Evolutionary conservation across 164 flowering plant species (phyloP), one percentile per base, ranked within the genome.

Genomic region (Hamamelis virginiana): DNA sequence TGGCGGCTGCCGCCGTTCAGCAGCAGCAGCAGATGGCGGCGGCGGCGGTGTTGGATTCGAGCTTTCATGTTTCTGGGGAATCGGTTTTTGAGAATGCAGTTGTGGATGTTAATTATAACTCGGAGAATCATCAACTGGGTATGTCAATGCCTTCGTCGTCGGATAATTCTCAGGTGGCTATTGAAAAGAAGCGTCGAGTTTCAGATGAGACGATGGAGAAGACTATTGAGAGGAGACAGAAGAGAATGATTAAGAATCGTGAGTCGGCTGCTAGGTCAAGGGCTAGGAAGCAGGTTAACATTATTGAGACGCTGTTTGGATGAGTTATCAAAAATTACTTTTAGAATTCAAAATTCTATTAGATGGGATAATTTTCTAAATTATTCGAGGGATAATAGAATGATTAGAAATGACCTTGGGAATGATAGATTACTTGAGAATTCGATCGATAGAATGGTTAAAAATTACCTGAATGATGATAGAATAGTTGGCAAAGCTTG

Each of bases 191-290:
- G 71, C 69, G 75, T 12, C 48, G 53, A 43, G 60, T 62, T 33
- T 65, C 85, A 0, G 77, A 79, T 59, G 84, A 80, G 63, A 66
- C 77, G 67, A 72, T 74, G 83, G 85, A 82, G 82, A 84, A 82
- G 69, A 78, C 73, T 13, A 82, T 84, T 47, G 86, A 80, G 69
- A 78, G 80, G 80, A 85, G 80, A 70, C 83, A 85, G 74, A 87
- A 70, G 72, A 79, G 91, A 76, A 87, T 85, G 91, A 83, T 87
- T 46, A 87, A 85, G 77, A 87, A 87, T 68, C 82, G 91, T 3
- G 87, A 85, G 55, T 85, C 91, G 0, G 91, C 91, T 19, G 91
- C 91, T 1, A 69, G 91, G 70, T 87, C 91, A 5, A 82, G 91
- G 62, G 87, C 86, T 16, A 80, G 82, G 72, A 87, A 87, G 53